phyloP scores from a whole-genome alignment of 2,329 filamentous ascomycete species.

The Fusarium sp. region DNA sequence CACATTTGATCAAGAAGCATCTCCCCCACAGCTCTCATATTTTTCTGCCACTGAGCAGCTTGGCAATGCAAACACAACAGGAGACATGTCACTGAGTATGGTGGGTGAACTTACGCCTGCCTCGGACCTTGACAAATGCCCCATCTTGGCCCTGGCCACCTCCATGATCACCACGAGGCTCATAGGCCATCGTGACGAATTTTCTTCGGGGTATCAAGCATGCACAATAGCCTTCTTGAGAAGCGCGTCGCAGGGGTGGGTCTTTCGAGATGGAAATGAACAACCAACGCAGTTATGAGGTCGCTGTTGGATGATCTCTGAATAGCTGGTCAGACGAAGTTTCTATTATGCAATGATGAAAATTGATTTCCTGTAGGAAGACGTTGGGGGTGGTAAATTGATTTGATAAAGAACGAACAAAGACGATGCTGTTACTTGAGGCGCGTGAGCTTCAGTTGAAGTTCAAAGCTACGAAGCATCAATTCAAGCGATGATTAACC shows the following conservation, averaged over 20 bases:
- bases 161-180: constrained; percentile 62
- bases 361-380: background rate
- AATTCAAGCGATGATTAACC: constrained; percentile 37
- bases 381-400: background rate
- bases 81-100: background rate
- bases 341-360: background rate
- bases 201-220: constrained; percentile 36
- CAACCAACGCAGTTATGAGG: background rate
- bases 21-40: background rate
- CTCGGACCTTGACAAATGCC: constrained; percentile 60
- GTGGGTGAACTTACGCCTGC: constrained; percentile 59
- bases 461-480: constrained; percentile 26
- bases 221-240: constrained; percentile 33
- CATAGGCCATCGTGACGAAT: constrained; percentile 60
- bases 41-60: constrained; percentile 25
- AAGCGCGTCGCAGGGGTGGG: constrained; percentile 36
- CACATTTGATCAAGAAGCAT: background rate
- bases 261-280: constrained; percentile 10
- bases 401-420: constrained; percentile 21
- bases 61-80: background rate
- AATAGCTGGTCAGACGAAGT: background rate
- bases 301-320: background rate
- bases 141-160: constrained; percentile 56
- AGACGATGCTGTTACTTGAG: constrained; percentile 17
- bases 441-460: constrained; percentile 34